Base-by-base conservation (phyloP, 1,139 yeast species). In the Lodderomyces elongisporus region DNA sequence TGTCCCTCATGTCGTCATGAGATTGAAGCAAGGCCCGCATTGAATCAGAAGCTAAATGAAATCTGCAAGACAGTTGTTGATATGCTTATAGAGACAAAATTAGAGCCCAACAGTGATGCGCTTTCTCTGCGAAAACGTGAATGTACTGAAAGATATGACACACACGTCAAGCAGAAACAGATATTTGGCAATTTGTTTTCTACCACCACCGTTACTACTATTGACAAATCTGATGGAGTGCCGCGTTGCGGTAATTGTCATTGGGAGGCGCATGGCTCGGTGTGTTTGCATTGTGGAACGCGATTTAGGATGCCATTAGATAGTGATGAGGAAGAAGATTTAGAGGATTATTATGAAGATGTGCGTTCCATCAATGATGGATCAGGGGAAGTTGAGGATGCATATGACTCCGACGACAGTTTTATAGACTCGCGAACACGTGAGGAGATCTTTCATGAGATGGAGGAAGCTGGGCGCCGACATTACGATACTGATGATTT, bases 231-330 rank as follows among this genome's bases (percentile, higher is more conserved):
- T 17, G 95, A 85, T 51, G 91, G 89, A 2, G 88, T 85, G 5
- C 77, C 83, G 0, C 60, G 95, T 36, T 85, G 95, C 51, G 77
- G 85, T 2, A 69, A 73, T 36, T 85, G 95, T 52, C 85, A 79
- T 47, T 85, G 94, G 94, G 95, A 85, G 51, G 77, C 83, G 3
- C 70, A 66, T 41, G 80, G 81, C 0, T 56, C 64, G 4, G 58
- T 53, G 25, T 79, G 85, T 45, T 57, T 69, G 5, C 75, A 76
- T 43, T 79, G 85, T 49, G 74, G 75, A 3, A 55, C 66, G 2
- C 47, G 66, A 17, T 63, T 69, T 43, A 39, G 67, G 45, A 37
- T 37, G 5, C 39, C 44, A 4, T 51, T 49, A 4, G 40, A 40
- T 17, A 44, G 39, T 18, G 54, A 48, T 30, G 54, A 54, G 25